Conservation (phyloP, 371 early-diverging fungal genomes). For the Mortierella sp. region DNA sequence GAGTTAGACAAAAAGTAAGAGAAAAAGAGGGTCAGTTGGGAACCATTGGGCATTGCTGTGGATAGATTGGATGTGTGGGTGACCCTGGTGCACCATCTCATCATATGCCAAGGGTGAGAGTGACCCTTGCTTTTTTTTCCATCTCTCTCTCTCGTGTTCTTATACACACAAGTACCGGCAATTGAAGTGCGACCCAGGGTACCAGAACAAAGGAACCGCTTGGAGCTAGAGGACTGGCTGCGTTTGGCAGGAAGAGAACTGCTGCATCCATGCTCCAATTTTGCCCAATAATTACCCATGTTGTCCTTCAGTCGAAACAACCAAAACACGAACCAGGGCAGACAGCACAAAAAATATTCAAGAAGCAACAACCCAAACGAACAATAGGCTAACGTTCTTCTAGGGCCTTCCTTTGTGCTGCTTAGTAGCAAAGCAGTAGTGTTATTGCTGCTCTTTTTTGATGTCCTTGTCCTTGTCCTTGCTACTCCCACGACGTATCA, state of each 20-base stretch:
- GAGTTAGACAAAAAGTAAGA: no score
- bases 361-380: neutral
- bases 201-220: neutral
- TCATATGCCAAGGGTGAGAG: neutral
- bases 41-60: conserved; percentile 7
- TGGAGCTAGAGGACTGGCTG: neutral
- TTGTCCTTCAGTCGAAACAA: neutral
- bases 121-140: conserved; percentile 6
- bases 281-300: neutral
- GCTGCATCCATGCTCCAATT: neutral
- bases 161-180: neutral
- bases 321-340: conserved; percentile 10
- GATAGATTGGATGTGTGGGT: neutral
- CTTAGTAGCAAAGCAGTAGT: neutral
- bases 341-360: neutral
- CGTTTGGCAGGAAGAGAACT: neutral
- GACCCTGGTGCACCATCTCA: neutral
- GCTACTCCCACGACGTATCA: conserved; percentile 2
- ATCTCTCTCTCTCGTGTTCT: neutral
- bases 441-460: neutral
- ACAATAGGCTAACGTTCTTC: neutral
- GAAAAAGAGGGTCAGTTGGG: conserved; percentile 15
- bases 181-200: neutral
- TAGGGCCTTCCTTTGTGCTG: neutral
- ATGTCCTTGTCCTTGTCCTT: neutral